Conservation (phyloP, 1,284 basidiomycete species). For the Malassezia psittaci region DNA sequence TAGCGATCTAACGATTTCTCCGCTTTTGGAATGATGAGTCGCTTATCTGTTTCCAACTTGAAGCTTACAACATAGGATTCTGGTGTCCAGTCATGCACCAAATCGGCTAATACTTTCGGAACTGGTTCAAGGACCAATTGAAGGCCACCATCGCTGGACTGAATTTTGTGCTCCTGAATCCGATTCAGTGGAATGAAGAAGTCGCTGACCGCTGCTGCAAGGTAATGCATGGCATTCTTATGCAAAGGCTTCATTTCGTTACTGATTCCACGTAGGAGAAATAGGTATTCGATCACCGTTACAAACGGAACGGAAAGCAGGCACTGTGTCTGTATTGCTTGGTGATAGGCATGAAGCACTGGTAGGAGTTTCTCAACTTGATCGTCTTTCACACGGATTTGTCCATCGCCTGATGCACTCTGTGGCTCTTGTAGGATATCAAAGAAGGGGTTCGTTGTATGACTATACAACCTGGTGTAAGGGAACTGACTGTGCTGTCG, state of each 20-base stretch:
- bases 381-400: constrained; percentile 59
- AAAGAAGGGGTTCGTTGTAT: constrained; percentile 93
- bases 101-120: constrained; percentile 81
- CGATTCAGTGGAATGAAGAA: constrained; percentile 87
- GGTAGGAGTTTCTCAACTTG: constrained; percentile 60
- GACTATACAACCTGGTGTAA: constrained; percentile 91
- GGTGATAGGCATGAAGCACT: constrained; percentile 71
- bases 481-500: constrained; percentile 92
- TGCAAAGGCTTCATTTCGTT: constrained; percentile 57
- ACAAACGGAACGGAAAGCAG: constrained; percentile 81
- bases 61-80: constrained; percentile 90
- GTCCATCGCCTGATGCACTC: constrained; percentile 6
- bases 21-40: constrained; percentile 80
- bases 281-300: constrained; percentile 92
- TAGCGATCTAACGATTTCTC: constrained; percentile 76
- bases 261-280: constrained; percentile 73
- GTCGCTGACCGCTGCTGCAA: constrained; percentile 93
- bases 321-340: constrained; percentile 62
- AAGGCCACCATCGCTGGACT: constrained; percentile 75
- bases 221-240: constrained; percentile 76
- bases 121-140: constrained; percentile 97
- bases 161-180: constrained; percentile 96
- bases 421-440: constrained; percentile 71
- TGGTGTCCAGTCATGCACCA: constrained; percentile 86
- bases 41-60: constrained; percentile 87